Conservation (phyloP, 2,329 filamentous ascomycete genomes). For the Capronia coronata region DNA sequence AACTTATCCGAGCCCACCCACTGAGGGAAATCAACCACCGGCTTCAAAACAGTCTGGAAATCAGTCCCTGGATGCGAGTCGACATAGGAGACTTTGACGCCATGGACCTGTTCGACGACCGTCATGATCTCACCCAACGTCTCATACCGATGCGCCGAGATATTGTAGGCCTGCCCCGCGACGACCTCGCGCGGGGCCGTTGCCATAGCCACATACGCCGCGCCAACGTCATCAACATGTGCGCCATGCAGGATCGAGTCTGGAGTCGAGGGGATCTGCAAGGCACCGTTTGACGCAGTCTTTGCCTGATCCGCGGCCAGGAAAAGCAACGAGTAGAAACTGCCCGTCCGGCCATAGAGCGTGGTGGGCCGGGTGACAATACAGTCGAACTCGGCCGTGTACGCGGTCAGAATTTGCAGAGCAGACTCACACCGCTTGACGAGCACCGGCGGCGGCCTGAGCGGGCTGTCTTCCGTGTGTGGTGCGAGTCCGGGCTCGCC, state of each 20-base stretch:
- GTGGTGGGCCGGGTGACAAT: constrained; percentile 44
- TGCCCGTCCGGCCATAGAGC: constrained; percentile 43
- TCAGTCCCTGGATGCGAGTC: constrained; percentile 16
- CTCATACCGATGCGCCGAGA: constrained; percentile 32
- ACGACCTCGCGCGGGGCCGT: constrained; percentile 31
- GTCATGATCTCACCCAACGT: constrained; percentile 29
- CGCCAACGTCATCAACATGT: constrained; percentile 47
- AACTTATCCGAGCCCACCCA: constrained; percentile 25
- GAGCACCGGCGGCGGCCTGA: constrained; percentile 32
- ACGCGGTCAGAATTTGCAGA: constrained; percentile 34
- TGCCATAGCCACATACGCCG: constrained; percentile 45
- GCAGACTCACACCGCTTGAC: constrained; percentile 33
- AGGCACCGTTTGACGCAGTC: constrained; percentile 4
- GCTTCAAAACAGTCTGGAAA: constrained; percentile 9
- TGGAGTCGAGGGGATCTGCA: constrained; percentile 34
- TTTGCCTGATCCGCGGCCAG: constrained; percentile 29
- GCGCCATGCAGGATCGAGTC: constrained; percentile 42
- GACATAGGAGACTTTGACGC: constrained; percentile 31
- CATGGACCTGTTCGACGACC: constrained; percentile 40
- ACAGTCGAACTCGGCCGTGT: constrained; percentile 39
- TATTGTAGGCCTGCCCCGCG: constrained; percentile 41
- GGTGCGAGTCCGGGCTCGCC: constrained; percentile 35
- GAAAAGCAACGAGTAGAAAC: constrained; percentile 42
- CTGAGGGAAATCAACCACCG: constrained; percentile 20
- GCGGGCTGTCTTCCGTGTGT: constrained; percentile 41